Percentiles rank a stretch among this genome's conserved stretches.
Conservation (phyloP, 768 basidiomycete species). For the Leccinum subtestaceum region DNA sequence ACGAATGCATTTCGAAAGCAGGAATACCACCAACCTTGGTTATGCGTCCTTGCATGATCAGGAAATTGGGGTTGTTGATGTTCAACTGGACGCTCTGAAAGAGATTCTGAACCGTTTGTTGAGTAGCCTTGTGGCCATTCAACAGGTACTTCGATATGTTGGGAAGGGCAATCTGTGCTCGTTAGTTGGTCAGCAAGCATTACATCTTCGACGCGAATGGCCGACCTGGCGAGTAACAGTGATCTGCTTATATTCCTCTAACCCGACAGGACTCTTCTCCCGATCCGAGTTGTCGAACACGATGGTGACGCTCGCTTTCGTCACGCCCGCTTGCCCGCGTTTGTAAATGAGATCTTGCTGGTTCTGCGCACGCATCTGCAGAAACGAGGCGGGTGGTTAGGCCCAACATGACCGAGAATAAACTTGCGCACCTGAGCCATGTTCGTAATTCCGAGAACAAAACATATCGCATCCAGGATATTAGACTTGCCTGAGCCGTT, state of each 20-base stretch:
- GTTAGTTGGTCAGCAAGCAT: not conserved
- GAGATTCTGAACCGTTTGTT: constrained; percentile 80
- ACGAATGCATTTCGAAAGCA: not conserved
- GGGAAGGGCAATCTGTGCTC: constrained; percentile 81
- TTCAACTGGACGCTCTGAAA: constrained; percentile 98
- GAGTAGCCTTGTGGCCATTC: constrained; percentile 91
- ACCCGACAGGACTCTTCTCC: constrained; percentile 77
- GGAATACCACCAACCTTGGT: constrained; percentile 66
- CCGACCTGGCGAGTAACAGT: constrained; percentile 93
- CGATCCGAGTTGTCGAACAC: constrained; percentile 97
- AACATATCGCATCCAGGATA: constrained; percentile 98
- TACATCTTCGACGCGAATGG: not conserved
- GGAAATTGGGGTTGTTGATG: constrained; percentile 99
- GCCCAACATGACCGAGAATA: not conserved
- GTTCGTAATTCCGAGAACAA: constrained; percentile 96
- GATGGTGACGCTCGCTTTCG: constrained; percentile 96
- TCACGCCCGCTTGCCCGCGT: constrained; percentile 94
- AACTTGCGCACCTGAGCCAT: constrained; percentile 70
- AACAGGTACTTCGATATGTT: constrained; percentile 93
- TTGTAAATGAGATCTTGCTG: constrained; percentile 99
- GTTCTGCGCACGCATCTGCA: constrained; percentile 89
- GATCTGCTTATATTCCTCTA: constrained; percentile 79
- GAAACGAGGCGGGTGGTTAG: not conserved
- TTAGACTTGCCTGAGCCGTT: constrained; percentile 98
- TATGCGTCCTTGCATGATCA: constrained; percentile 99